Evolutionary conservation across 2,329 filamentous ascomycete genomes (phyloP).

Genomic region (Neonectria neomacrospora): DNA sequence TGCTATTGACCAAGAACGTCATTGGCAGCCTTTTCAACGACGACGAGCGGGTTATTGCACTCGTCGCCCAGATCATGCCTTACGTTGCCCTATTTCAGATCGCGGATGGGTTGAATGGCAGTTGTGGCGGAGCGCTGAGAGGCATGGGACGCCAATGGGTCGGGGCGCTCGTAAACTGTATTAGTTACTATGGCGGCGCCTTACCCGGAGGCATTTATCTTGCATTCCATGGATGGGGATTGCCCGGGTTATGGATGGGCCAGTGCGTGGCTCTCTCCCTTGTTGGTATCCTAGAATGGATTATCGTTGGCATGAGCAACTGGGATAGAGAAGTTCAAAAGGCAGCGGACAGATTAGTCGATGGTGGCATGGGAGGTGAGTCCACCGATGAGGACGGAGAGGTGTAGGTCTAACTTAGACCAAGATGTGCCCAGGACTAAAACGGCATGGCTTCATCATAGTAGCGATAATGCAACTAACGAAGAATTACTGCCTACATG

Average conservation of each 20-base stretch:
- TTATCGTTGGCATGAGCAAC: conserved; percentile 79
- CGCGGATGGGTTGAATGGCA: conserved; percentile 86
- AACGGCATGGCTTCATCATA: conserved; percentile 1
- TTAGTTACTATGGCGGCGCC: conserved; percentile 86
- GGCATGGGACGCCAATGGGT: conserved; percentile 91
- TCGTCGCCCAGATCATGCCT: conserved; percentile 83
- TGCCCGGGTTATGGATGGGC: conserved; percentile 83
- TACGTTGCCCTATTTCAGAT: conserved; percentile 92
- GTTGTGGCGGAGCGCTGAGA: conserved; percentile 81
- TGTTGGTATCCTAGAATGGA: conserved; percentile 82
- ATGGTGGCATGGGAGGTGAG: conserved; percentile 28
- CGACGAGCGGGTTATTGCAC: conserved; percentile 74
- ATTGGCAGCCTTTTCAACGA: conserved; percentile 87
- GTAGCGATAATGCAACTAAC: conserved; percentile 17
- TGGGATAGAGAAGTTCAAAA: conserved; percentile 66
- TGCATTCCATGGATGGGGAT: conserved; percentile 86
- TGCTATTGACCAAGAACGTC: conserved; percentile 77
- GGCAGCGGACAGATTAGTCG: conserved; percentile 41
- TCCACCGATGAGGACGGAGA: conserved; percentile 6
- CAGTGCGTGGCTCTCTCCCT: conserved; percentile 85
- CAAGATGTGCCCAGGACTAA: background rate
- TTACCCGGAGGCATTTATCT: conserved; percentile 85
- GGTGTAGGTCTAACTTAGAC: too few species aligned
- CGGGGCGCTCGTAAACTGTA: conserved; percentile 81
- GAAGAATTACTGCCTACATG: background rate